Evolutionary conservation across 768 basidiomycete species (phyloP).

Genomic region (Lactarius trivialis): DNA sequence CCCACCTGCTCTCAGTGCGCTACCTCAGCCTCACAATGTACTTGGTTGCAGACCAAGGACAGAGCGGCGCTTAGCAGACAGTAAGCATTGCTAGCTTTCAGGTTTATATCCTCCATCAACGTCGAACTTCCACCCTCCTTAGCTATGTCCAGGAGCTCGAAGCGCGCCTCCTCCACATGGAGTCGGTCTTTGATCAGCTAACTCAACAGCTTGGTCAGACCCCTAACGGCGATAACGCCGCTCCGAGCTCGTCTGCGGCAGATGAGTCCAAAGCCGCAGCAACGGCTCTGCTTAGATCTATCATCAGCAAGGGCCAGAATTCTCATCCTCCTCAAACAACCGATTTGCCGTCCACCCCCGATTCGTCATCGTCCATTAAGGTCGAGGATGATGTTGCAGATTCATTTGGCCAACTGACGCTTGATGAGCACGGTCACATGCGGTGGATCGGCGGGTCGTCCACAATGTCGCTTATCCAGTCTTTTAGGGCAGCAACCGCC

Average conservation of each 20-base stretch:
- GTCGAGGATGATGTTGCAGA: slow-evolving; percentile 74
- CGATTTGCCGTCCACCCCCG: slow-evolving; percentile 28
- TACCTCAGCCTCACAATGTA: slow-evolving; percentile 68
- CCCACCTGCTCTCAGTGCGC: slow-evolving; percentile 81
- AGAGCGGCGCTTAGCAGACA: slow-evolving; percentile 85
- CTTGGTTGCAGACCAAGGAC: slow-evolving; percentile 89
- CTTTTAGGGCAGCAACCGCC: slow-evolving; percentile 70
- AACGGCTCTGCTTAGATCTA: slow-evolving; percentile 25
- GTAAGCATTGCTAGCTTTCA: slow-evolving; percentile 41
- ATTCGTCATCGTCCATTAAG: slow-evolving; percentile 43
- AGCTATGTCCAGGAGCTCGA: slow-evolving; percentile 92
- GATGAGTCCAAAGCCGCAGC: slow-evolving; percentile 17
- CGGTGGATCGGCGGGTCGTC: slow-evolving; percentile 91
- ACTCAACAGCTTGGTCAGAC: slow-evolving; percentile 67
- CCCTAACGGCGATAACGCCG: slow-evolving; percentile 28
- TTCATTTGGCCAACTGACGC: slow-evolving; percentile 79
- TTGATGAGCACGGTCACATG: slow-evolving; percentile 86
- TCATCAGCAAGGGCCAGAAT: slow-evolving; percentile 23
- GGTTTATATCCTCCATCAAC: slow-evolving; percentile 18
- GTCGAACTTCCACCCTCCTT: not conserved
- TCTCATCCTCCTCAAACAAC: slow-evolving; percentile 15
- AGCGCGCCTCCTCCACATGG: slow-evolving; percentile 82
- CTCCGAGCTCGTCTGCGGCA: slow-evolving; percentile 16
- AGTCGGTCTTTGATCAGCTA: slow-evolving; percentile 75
- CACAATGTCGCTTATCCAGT: slow-evolving; percentile 87